A percentile compares a stretch with the other conserved stretches of the same genome.
These are phyloP conservation scores for Plasmodium gonderi DNA, from an alignment of 169 alveolate species.

Conservation along the genomic window DNA sequence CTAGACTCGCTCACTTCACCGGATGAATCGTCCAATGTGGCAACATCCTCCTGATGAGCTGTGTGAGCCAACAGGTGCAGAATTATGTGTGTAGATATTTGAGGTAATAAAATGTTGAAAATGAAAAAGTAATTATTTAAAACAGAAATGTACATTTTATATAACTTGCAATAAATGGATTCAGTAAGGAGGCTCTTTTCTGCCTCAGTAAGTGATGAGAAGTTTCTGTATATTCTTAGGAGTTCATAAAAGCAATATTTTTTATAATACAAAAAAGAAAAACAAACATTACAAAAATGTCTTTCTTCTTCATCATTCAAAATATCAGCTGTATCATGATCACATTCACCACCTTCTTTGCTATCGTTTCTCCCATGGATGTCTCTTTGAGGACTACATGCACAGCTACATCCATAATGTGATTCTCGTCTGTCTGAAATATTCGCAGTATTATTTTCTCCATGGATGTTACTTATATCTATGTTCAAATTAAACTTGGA, in stretches of 20 bases:
- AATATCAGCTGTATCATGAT: neutral
- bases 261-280: conserved; percentile 68
- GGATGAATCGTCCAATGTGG: neutral
- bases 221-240: conserved; percentile 45
- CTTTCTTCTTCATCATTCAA: conserved; percentile 50
- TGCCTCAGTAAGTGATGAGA: conserved; percentile 10
- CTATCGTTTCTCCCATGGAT: neutral
- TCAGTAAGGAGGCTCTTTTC: conserved; percentile 38
- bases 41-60: conserved; percentile 2
- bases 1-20: neutral
- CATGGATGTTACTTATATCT: neutral
- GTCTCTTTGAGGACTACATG: neutral
- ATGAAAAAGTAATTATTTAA: conserved; percentile 52
- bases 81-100: conserved; percentile 47
- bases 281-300: conserved; percentile 68
- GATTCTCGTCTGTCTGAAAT: neutral
- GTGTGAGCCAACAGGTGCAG: conserved; percentile 29
- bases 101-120: conserved; percentile 54
- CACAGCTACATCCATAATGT: neutral
- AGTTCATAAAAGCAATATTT: conserved; percentile 63
- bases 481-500: neutral
- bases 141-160: conserved; percentile 50
- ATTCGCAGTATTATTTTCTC: neutral
- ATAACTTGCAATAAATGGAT: conserved; percentile 34
- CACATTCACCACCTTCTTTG: neutral